Evolutionary conservation across 208 protist genomes (phyloP).

Genomic region (Phytomonas sp.): DNA sequence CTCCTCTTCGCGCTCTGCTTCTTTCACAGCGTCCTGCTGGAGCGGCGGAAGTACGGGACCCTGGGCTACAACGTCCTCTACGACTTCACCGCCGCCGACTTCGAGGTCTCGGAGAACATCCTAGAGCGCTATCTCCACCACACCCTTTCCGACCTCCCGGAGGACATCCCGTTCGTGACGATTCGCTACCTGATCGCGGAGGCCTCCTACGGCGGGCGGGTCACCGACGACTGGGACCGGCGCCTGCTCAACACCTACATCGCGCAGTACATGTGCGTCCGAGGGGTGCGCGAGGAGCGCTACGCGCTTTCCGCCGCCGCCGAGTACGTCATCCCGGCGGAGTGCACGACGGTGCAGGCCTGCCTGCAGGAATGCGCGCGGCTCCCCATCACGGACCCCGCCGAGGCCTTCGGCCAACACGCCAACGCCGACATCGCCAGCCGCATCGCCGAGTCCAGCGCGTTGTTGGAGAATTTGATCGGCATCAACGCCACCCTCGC

Average conservation of each 20-base stretch:
- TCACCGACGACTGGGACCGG: constrained; percentile 98
- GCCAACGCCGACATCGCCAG: constrained; percentile 97
- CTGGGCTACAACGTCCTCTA: constrained; percentile 98
- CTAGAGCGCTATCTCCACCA: constrained; percentile 83
- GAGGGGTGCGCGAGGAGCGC: constrained; percentile 64
- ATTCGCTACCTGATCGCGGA: constrained; percentile 97
- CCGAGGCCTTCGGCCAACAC: constrained; percentile 98
- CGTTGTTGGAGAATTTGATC: constrained; percentile 93
- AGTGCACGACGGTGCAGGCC: constrained; percentile 86
- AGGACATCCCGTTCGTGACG: constrained; percentile 94
- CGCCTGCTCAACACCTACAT: constrained; percentile 96
- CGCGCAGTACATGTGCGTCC: constrained; percentile 90
- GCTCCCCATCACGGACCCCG: constrained; percentile 91
- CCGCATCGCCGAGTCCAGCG: constrained; percentile 90
- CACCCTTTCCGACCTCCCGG: constrained; percentile 56
- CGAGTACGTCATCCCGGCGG: constrained; percentile 86
- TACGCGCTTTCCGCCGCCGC: constrained; percentile 79
- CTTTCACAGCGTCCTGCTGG: constrained; percentile 97
- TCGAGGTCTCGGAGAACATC: constrained; percentile 92
- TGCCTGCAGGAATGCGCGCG: constrained; percentile 90
- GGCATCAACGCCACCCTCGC: constrained; percentile 71
- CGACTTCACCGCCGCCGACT: constrained; percentile 98
- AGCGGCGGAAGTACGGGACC: constrained; percentile 97
- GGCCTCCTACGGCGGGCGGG: constrained; percentile 97
- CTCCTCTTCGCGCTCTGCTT: constrained; percentile 96